These are phyloP conservation scores for Polytrichum commune DNA, from an alignment of 225 moss, liverwort and hornwort species.

Conservation along the genomic window DNA sequence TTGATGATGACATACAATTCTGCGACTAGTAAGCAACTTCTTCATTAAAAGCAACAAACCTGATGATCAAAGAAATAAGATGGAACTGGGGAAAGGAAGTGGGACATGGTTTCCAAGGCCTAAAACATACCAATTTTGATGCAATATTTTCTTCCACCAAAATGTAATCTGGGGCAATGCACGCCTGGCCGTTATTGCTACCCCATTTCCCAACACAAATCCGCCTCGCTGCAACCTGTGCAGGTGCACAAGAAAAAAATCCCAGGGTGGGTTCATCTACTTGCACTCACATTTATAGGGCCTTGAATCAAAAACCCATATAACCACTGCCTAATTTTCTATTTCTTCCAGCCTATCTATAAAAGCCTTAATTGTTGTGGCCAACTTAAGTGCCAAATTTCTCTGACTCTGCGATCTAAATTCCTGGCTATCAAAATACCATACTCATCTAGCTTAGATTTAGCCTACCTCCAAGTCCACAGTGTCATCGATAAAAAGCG, in stretches of 20 bases:
- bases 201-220: conserved; percentile 64
- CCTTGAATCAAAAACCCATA: too few species aligned
- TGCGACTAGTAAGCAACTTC: too few species aligned
- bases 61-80: neutral
- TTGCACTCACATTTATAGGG: too few species aligned
- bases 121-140: conserved; percentile 50
- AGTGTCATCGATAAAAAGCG: conserved; percentile 69
- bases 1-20: too few species aligned
- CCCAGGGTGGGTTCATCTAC: neutral
- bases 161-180: conserved; percentile 76
- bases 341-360: too few species aligned
- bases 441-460: too few species aligned
- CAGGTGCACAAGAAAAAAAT: neutral
- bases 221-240: conserved; percentile 54
- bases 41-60: neutral
- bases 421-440: too few species aligned
- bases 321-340: too few species aligned
- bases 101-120: neutral
- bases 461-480: conserved; percentile 54
- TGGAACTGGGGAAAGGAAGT: neutral
- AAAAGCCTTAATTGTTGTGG: too few species aligned
- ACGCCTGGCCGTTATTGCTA: conserved; percentile 69
- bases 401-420: too few species aligned
- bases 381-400: too few species aligned
- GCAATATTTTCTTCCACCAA: conserved; percentile 70